Base-by-base conservation (phyloP, 192 early-diverging fungal genomes). In the Dispira parvispora region DNA sequence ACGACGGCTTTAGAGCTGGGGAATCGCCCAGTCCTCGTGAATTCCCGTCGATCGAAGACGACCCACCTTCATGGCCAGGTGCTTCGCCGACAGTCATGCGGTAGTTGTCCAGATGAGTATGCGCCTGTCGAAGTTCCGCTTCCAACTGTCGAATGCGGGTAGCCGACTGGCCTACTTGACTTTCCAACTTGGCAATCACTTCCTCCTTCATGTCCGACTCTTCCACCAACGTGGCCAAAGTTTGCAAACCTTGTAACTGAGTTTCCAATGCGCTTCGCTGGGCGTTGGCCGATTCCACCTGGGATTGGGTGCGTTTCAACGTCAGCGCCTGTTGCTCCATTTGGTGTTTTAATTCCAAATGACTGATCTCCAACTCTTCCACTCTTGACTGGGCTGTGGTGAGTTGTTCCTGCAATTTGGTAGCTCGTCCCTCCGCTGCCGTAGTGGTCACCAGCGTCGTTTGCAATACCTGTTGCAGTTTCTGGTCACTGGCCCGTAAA, bases 371-470 rank as follows among this genome's bases (percentile, higher is more conserved):
- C 3, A 50, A 21, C 18, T 3, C 18, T 52, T 71, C 68, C 1
- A 61, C 60, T 0, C 61, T 26, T 1, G 65, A 64, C 65, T 66
- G 62, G 10, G 69, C 62, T 25, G 68, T 62, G n/a, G 38, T 56
- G 11, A 62, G 62, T 66, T 68, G 72, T 26, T 60, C 46, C 23
- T 73, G 68, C 2, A 56, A 53, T 5, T 56, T 61, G 9, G 68
- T 62, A 8, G 70, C 66, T 45, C 75, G 75, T 25, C 68, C 68
- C 26, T 66, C 64, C 12, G 72, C 72, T 1, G 67, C 58, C 45
- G 69, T 65, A 21, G 72, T 69, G 42, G 69, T 56, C 8, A 18
- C 57, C 57, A 60, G 3, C 12, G 57, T 60, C 21, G 57, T 43
- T 27, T 27, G 28, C 14, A 60, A 18, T 20, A 60, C 42, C 11